Evolutionary conservation across 805 yeast species (phyloP).

Genomic region (Barnettozyma sp.): DNA sequence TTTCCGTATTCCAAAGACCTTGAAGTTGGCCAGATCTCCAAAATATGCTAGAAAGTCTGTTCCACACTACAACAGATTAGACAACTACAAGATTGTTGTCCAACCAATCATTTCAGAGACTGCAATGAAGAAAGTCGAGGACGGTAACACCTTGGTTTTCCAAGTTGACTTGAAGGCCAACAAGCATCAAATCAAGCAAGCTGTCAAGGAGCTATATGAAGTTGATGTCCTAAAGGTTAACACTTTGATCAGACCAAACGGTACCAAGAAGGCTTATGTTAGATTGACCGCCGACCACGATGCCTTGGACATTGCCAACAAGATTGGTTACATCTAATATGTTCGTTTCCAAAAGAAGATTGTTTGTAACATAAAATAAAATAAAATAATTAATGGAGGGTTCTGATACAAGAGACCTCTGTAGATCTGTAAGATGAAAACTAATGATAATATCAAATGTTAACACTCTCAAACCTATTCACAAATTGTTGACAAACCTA

Average conservation of each 20-base stretch:
- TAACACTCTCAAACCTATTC: neutral
- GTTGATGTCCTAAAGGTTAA: conserved; percentile 91
- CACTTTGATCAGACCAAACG: conserved; percentile 98
- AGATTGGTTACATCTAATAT: conserved; percentile 97
- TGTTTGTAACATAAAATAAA: conserved; percentile 8
- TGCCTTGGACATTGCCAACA: conserved; percentile 99
- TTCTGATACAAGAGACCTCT: too few relatives aligned
- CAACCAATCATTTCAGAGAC: conserved; percentile 97
- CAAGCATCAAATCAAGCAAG: conserved; percentile 97
- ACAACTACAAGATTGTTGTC: conserved; percentile 89
- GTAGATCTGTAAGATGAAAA: too few relatives aligned
- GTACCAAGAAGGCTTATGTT: conserved; percentile 99
- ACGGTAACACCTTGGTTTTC: conserved; percentile 98
- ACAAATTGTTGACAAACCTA: too few relatives aligned
- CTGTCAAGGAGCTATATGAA: conserved; percentile 96
- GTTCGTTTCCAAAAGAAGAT: conserved; percentile 18
- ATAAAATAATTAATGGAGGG: conserved; percentile 8
- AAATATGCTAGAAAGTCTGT: conserved; percentile 92
- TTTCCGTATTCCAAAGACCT: conserved; percentile 97
- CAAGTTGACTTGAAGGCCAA: conserved; percentile 95
- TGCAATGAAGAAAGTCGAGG: conserved; percentile 99
- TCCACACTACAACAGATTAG: conserved; percentile 96
- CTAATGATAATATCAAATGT: too few relatives aligned
- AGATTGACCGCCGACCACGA: conserved; percentile 98
- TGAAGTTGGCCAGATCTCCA: conserved; percentile 90